Evolutionary conservation across 2,329 filamentous ascomycete genomes (phyloP), one percentile per base, ranked within the genome.

Genomic region (Ceratocystis albifundus): DNA sequence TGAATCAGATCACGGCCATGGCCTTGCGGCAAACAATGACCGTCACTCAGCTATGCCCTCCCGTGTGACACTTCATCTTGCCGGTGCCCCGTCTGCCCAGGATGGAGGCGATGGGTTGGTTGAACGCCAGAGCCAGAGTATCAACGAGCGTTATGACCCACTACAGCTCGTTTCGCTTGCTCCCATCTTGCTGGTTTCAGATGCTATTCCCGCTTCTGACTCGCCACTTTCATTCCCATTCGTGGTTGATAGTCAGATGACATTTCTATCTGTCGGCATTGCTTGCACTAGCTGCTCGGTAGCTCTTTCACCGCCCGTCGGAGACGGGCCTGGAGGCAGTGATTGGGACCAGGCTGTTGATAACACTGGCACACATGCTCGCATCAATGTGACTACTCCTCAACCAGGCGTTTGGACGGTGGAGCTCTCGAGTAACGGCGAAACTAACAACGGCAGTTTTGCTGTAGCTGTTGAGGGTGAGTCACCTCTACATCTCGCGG

Each of bases 261-360:
- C 62, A 6, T 65, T 63, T 20, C 46, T 69, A 3, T 65, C 65
- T 7, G 48, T 68, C 3, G 64, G 66, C 4, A 65, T 69, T 28
- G 46, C 59, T 8, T 69, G 68, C 48, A 66, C 65, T n/a, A 62
- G 62, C 4, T 69, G 68, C 36, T 66, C 64, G 3, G 62, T 68
- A 1, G 48, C 50, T 36, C 50, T 65, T 17, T 46, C 62, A 17
- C 66, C 66, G 0, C 65, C 65, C n/a, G 61, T 50, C 46, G 7
- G 10, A 6, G 32, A 25, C 28, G 7, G 28, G 41, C 50, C 64
- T 3, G 28, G 62, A 1, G 67, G 64, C 2, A 66, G 61, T 41
- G 64, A 62, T 41, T 68, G 64, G 64, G 20, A 62, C 3, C 67
- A 68, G n/a, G 67, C 67, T 7, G 67, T 68, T 30, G 67, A 68